Evolutionary conservation across 257 asterid species (phyloP), one percentile per base, ranked within the genome.

Genomic region (Jacaranda mimosifolia): DNA sequence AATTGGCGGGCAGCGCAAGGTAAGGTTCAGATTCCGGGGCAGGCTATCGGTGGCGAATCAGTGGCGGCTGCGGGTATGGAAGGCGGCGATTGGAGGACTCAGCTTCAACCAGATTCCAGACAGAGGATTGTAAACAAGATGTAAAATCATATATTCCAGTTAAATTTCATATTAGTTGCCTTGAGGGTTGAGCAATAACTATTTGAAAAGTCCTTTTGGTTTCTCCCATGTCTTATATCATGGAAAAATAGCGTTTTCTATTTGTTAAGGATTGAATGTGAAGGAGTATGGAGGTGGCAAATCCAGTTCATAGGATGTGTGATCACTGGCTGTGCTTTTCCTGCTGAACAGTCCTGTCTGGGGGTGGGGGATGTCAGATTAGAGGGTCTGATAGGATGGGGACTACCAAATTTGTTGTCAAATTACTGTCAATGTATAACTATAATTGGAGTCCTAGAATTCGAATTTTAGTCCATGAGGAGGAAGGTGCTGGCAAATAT

Each of bases 101-200:
- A 86, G 79, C 88, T 94, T 11, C 91, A 83, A 49, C 82, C 87
- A 0, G 91, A 89, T 72, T 83, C 93, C 49, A 90, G 98, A 49
- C 89, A 88, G 67, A 86, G 91, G 85, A 89, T 89, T 60, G 98
- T 93, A 5, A 91, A 88, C 74, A 91, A 87, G 86, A 86, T 91
- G 96, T 87, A 85, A 82, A 63, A 1, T 55, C 19, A 1, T 46
- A 63, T 15, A 7, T 14, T 68, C 63, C 66, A n/a, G n/a, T 26
- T 26, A 26, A 26, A 26, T 26, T 26, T 26, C 32, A 26, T 26
- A 26, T 26, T 26, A 26, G 32, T 0, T 26, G 32, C 32, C 2
- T 0, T 26, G 32, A 26, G 32, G 32, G 2, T 26, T 26, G 32
- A 48, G 17, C 43, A 26, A 12, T 68, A 17, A 68, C 73, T 26